Evolutionary conservation across 1,284 basidiomycete species (phyloP).

Genomic region (Rhodotorula sp.): DNA sequence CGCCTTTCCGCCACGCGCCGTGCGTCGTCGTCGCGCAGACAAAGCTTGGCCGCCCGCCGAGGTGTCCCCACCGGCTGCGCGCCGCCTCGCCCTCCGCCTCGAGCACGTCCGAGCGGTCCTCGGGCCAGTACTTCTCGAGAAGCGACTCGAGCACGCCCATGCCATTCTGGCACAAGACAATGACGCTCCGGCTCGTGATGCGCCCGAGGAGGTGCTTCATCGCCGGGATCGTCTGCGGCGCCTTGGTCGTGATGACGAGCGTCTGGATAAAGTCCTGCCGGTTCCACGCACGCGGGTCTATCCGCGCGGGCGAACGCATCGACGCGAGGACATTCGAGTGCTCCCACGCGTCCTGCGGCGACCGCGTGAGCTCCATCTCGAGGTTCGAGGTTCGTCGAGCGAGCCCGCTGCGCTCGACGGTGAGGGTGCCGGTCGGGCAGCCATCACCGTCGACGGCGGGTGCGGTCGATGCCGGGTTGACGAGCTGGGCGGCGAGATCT

Average conservation of each 20-base stretch:
- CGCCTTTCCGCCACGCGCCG: slow-evolving; percentile 60
- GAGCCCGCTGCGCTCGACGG: slow-evolving; percentile 52
- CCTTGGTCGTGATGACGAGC: slow-evolving; percentile 81
- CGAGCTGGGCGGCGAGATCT: slow-evolving; percentile 58
- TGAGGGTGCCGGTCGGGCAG: slow-evolving; percentile 36
- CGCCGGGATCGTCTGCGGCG: slow-evolving; percentile 64
- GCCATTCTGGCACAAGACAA: slow-evolving; percentile 87
- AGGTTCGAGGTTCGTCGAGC: slow-evolving; percentile 23
- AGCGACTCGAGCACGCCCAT: slow-evolving; percentile 86
- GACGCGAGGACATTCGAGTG: slow-evolving; percentile 11
- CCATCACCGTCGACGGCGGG: not conserved
- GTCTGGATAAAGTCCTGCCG: slow-evolving; percentile 60
- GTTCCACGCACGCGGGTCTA: slow-evolving; percentile 28
- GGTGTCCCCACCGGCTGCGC: not conserved
- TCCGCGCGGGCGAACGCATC: slow-evolving; percentile 23
- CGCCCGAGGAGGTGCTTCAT: slow-evolving; percentile 66
- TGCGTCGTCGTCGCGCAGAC: slow-evolving; percentile 82
- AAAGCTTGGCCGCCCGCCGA: slow-evolving; percentile 72
- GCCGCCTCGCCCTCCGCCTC: slow-evolving; percentile 6
- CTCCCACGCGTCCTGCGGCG: slow-evolving; percentile 51
- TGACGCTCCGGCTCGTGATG: slow-evolving; percentile 69
- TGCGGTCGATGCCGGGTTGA: slow-evolving; percentile 34
- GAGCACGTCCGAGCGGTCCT: slow-evolving; percentile 29
- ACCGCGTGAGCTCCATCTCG: slow-evolving; percentile 37
- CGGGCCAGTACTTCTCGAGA: slow-evolving; percentile 66